These are phyloP conservation scores for Limonomyces culmigenus DNA, from an alignment of 1,284 basidiomycete species.

Conservation along the genomic window DNA sequence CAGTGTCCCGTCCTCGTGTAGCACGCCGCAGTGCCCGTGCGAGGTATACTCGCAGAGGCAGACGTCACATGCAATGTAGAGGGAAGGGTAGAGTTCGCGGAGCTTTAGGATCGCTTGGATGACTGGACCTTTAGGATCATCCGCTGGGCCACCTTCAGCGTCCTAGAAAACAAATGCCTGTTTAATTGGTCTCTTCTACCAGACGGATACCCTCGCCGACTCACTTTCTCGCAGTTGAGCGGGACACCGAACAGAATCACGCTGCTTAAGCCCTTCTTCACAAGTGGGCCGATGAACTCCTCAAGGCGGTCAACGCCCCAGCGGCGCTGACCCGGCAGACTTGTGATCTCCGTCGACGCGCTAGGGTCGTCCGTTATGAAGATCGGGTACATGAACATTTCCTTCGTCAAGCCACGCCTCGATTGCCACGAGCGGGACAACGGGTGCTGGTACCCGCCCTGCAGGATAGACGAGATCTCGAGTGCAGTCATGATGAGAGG, in stretches of 20 bases:
- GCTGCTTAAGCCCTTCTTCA: constrained; percentile 79
- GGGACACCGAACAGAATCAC: constrained; percentile 98
- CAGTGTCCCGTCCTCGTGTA: constrained; percentile 60
- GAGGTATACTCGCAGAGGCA: constrained; percentile 99
- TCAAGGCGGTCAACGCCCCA: constrained; percentile 95
- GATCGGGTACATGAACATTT: constrained; percentile 96
- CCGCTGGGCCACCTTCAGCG: constrained; percentile 68
- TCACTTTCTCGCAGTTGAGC: constrained; percentile 66
- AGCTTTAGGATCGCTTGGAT: constrained; percentile 80
- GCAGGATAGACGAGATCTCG: constrained; percentile 45
- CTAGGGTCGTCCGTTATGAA: constrained; percentile 90
- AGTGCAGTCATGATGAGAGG: background rate
- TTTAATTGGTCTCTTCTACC: background rate
- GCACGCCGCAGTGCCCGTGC: constrained; percentile 91
- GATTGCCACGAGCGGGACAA: constrained; percentile 76
- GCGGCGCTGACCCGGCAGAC: constrained; percentile 74
- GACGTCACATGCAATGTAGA: constrained; percentile 89
- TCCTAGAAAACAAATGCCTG: constrained; percentile 35
- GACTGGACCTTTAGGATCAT: constrained; percentile 83
- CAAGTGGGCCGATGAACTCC: constrained; percentile 73
- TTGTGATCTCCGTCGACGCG: constrained; percentile 58
- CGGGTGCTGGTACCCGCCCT: constrained; percentile 87
- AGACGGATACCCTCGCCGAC: background rate
- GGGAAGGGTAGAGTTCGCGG: constrained; percentile 58
- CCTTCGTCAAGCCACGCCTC: constrained; percentile 60